Percentiles rank a stretch among this genome's conserved stretches.
Conservation (phyloP, 257 asterid species). For the Solanum acaule region DNA sequence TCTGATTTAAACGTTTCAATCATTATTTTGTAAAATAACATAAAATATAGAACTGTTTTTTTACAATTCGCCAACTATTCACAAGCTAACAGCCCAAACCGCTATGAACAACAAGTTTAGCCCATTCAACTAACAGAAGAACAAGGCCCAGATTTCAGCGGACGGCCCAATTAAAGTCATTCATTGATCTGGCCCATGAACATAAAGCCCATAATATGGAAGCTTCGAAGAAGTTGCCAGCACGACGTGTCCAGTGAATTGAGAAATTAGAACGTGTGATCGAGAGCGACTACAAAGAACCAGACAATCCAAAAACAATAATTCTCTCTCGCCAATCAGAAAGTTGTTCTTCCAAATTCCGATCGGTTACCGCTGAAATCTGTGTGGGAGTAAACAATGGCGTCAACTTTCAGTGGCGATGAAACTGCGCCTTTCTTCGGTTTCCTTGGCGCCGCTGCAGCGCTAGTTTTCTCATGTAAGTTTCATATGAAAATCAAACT, state of each 20-base stretch:
- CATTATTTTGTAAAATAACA: not conserved
- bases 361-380: not conserved
- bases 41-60: not conserved
- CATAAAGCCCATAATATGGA: not conserved
- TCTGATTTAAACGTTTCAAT: not conserved
- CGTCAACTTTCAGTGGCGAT: conserved; percentile 11
- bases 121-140: not conserved
- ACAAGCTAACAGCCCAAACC: not conserved
- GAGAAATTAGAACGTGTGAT: conserved; percentile 1
- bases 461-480: conserved; percentile 35
- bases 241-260: not conserved
- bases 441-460: not conserved
- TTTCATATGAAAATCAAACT: not conserved
- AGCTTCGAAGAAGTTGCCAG: not conserved
- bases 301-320: not conserved
- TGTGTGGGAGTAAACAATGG: not conserved
- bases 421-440: conserved; percentile 1
- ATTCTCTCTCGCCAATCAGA: not conserved
- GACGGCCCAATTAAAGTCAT: not conserved
- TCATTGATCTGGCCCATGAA: not conserved
- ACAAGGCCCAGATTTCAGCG: not conserved
- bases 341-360: not conserved
- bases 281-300: not conserved
- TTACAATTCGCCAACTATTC: not conserved
- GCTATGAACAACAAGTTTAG: not conserved